Evolutionary conservation across 345 rosid genomes (phyloP).

Genomic region (Gossypium raimondii): DNA sequence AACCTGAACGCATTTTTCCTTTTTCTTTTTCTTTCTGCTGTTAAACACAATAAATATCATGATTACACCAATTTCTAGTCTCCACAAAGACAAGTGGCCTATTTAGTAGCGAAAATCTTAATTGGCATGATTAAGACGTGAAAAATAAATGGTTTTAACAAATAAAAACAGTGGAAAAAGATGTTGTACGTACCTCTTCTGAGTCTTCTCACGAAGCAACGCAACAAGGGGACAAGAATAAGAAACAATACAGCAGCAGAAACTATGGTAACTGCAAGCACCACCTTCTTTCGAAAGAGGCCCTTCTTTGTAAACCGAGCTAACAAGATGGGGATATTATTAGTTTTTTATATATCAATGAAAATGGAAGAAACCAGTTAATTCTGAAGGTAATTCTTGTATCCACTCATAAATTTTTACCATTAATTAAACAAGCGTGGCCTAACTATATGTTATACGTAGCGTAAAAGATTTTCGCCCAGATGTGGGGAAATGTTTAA

Average conservation of each 20-base stretch:
- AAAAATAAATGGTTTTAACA: not conserved
- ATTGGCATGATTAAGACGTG: not conserved
- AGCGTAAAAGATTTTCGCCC: not conserved
- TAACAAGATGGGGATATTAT: slow-evolving; percentile 2
- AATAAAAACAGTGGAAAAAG: slow-evolving; percentile 1
- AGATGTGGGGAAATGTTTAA: not conserved
- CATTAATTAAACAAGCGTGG: not conserved
- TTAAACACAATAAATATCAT: not conserved
- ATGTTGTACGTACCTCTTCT: slow-evolving; percentile 25
- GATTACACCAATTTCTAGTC: not conserved
- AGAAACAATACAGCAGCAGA: slow-evolving; percentile 21
- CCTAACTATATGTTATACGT: not conserved
- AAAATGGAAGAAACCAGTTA: not conserved
- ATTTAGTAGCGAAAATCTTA: not conserved
- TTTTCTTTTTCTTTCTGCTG: slow-evolving; percentile 23
- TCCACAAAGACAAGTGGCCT: not conserved
- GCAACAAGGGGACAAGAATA: not conserved
- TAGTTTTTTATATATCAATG: not conserved
- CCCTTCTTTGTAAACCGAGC: slow-evolving; percentile 31
- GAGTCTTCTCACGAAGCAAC: slow-evolving; percentile 26
- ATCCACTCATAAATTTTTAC: not conserved
- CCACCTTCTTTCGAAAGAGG: slow-evolving; percentile 24
- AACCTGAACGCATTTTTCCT: slow-evolving; percentile 16
- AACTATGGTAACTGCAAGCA: slow-evolving; percentile 19
- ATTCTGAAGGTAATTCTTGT: not conserved